Percentiles rank a stretch among this genome's conserved stretches.
phyloP scores from a whole-genome alignment of 2,329 filamentous ascomycete genomes.

The Fusarium dlaminii region DNA sequence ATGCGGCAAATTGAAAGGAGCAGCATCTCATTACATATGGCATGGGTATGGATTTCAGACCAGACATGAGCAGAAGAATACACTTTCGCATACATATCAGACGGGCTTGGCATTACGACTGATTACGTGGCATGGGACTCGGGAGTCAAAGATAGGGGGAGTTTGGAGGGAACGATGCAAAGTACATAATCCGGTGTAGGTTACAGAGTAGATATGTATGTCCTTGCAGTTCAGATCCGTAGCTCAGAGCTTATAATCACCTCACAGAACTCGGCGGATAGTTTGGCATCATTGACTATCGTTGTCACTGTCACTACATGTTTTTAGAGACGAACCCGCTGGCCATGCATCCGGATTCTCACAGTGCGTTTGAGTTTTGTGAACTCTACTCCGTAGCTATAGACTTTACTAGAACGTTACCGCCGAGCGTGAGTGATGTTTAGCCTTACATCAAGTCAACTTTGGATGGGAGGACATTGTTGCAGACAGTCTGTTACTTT shows the following conservation, averaged over 20 bases:
- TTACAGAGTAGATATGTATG: neutral
- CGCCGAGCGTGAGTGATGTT: neutral
- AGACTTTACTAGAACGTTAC: neutral
- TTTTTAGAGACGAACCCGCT: neutral
- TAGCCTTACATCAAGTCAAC: too few species aligned
- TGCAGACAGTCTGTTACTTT: too few species aligned
- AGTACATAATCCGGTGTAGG: neutral
- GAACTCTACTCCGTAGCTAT: neutral
- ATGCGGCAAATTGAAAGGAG: neutral
- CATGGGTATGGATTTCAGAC: neutral
- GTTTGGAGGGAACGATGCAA: neutral
- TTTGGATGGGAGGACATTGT: neutral
- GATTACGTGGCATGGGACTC: neutral
- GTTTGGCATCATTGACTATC: too few species aligned
- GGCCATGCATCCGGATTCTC: rapidly evolving
- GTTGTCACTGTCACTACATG: too few species aligned
- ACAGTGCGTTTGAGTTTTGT: too few species aligned
- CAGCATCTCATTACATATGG: neutral
- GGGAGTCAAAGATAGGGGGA: neutral
- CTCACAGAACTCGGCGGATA: too few species aligned
- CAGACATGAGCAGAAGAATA: neutral
- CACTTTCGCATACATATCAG: neutral
- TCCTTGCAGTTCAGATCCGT: neutral
- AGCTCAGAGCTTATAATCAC: rapidly evolving
- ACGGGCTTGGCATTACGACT: neutral